These are phyloP conservation scores for Thermothelomyces thermophilus DNA, from an alignment of 2,329 filamentous ascomycete species.

Conservation along the genomic window DNA sequence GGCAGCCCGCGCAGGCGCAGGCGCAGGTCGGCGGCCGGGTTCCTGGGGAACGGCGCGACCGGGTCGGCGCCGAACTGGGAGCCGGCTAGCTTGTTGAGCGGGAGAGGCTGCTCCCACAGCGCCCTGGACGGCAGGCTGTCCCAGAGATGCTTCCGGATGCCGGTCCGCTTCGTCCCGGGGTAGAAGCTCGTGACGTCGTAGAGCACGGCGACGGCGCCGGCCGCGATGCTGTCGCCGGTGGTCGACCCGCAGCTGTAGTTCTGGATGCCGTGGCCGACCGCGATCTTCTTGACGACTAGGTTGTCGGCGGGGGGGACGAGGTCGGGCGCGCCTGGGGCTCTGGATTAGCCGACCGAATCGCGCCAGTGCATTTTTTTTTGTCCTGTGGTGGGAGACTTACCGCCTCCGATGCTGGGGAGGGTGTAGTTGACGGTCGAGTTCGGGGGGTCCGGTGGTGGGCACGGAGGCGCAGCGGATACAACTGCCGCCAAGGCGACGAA, in stretches of 20 bases:
- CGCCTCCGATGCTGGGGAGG: slow-evolving; percentile 18
- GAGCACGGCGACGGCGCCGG: slow-evolving; percentile 53
- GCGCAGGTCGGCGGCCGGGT: slow-evolving; percentile 33
- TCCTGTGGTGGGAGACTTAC: slow-evolving; percentile 12
- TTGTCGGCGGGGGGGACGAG: slow-evolving; percentile 37
- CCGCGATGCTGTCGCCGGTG: slow-evolving; percentile 30
- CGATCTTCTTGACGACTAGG: slow-evolving; percentile 46
- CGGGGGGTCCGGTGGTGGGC: slow-evolving; percentile 16
- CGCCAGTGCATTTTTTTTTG: no score
- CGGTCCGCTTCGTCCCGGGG: slow-evolving; percentile 35
- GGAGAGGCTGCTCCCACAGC: slow-evolving; percentile 38
- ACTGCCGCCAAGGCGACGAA: slow-evolving; percentile 20
- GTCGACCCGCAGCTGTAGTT: slow-evolving; percentile 56
- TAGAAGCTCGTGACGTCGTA: slow-evolving; percentile 52
- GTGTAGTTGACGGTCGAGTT: slow-evolving; percentile 15
- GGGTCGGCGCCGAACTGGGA: slow-evolving; percentile 37
- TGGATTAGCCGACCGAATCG: background rate
- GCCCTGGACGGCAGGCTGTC: slow-evolving; percentile 34
- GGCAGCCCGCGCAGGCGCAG: slow-evolving; percentile 31
- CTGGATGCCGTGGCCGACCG: slow-evolving; percentile 58
- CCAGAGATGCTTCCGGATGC: slow-evolving; percentile 36
- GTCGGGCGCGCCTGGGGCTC: slow-evolving; percentile 32
- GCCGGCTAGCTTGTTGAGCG: slow-evolving; percentile 39
- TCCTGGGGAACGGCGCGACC: slow-evolving; percentile 37
- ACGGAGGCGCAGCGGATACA: slow-evolving; percentile 18